Evolutionary conservation across 2,329 filamentous ascomycete species (phyloP).

Genomic region (Trichoderma sp.): DNA sequence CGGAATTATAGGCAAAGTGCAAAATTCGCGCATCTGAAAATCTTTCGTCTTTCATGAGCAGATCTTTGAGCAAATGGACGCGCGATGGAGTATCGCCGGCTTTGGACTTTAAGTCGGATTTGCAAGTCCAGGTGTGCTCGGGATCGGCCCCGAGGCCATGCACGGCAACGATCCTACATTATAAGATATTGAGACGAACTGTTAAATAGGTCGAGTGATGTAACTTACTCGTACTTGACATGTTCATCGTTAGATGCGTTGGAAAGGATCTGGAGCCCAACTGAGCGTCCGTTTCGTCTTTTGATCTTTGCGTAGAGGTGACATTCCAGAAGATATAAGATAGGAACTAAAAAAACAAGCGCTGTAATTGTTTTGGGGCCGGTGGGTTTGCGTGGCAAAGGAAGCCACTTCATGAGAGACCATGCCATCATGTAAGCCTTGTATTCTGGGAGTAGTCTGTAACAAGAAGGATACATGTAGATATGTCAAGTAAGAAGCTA

Average conservation of each 20-base stretch:
- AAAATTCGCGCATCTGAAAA: slow-evolving; percentile 33
- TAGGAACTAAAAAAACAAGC: neutral
- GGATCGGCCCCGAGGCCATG: slow-evolving; percentile 33
- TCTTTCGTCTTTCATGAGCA: slow-evolving; percentile 20
- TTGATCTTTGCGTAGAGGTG: neutral
- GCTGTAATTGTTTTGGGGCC: neutral
- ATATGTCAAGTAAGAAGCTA: neutral
- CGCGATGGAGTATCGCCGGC: neutral
- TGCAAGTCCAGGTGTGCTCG: slow-evolving; percentile 31
- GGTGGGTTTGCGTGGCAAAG: neutral
- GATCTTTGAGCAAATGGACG: slow-evolving; percentile 30
- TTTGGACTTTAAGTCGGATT: neutral
- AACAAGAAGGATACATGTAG: no score
- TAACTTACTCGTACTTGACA: neutral
- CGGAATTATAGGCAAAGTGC: slow-evolving; percentile 32
- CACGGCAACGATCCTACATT: slow-evolving; percentile 30
- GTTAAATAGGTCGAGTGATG: neutral
- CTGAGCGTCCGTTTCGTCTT: neutral
- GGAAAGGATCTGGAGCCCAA: neutral
- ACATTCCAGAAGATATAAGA: accelerated
- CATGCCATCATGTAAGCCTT: neutral
- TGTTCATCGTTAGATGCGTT: neutral
- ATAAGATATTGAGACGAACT: no score
- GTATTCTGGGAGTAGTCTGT: accelerated
- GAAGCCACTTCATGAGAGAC: neutral